phyloP scores from a whole-genome alignment of 2,329 filamentous ascomycete genomes.

The Dryadomyces quercus-mongolicae region DNA sequence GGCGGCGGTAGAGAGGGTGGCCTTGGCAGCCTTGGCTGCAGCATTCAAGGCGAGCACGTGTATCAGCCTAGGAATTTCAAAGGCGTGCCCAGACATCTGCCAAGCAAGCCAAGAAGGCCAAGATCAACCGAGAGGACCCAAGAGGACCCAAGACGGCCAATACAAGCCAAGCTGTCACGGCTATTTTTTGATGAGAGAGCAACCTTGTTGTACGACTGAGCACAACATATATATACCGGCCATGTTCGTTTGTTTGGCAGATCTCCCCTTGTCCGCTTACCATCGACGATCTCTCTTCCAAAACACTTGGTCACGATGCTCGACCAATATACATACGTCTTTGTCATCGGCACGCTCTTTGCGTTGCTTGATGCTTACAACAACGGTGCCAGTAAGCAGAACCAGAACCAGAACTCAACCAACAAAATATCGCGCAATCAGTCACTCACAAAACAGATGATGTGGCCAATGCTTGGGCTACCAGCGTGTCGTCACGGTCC shows the following conservation, averaged over 20 bases:
- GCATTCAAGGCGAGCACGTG: neutral
- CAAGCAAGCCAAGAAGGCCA: constrained; percentile 9
- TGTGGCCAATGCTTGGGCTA: constrained; percentile 77
- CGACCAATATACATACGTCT: constrained; percentile 56
- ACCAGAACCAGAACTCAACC: neutral
- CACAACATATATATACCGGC: no score
- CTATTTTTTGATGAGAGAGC: no score
- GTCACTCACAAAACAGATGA: constrained; percentile 40
- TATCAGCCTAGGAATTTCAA: neutral
- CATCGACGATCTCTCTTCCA: neutral
- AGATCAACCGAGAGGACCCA: neutral
- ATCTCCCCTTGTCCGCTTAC: neutral
- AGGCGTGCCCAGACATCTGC: neutral
- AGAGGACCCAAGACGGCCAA: neutral
- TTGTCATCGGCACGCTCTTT: constrained; percentile 65
- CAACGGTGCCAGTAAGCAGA: constrained; percentile 57
- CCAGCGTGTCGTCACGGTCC: constrained; percentile 69
- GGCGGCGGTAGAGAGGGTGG: neutral
- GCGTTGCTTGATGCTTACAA: constrained; percentile 67
- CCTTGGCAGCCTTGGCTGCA: neutral
- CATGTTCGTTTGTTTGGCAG: no score
- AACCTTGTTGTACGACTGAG: no score
- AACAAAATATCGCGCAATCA: no score
- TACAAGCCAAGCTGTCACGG: neutral
- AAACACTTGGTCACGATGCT: constrained; percentile 33